These are phyloP conservation scores for Erigeron canadensis DNA, from an alignment of 129 eudicot species.

Conservation along the genomic window DNA sequence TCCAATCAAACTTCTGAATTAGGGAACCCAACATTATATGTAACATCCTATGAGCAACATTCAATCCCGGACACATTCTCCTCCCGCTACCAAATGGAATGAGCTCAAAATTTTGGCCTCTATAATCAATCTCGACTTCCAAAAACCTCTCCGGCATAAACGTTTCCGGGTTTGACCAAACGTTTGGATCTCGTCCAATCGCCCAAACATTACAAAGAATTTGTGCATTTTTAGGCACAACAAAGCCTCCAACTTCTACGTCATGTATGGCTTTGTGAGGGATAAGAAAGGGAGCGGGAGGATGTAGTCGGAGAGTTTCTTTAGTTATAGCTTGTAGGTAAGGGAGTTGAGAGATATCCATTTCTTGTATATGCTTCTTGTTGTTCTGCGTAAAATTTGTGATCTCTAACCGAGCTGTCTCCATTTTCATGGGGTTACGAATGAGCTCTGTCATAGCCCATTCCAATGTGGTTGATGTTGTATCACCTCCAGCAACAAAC, in stretches of 20 bases:
- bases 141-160: background rate
- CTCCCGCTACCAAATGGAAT: too few relatives aligned
- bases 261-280: background rate
- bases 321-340: background rate
- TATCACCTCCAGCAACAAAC: constrained; percentile 32
- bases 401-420: constrained; percentile 21
- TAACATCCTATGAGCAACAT: too few relatives aligned
- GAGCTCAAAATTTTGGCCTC: too few relatives aligned
- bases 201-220: background rate
- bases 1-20: too few relatives aligned
- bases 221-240: background rate
- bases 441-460: background rate
- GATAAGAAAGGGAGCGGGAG: background rate
- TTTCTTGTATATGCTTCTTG: background rate
- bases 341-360: background rate
- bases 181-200: background rate
- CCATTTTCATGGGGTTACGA: constrained; percentile 19
- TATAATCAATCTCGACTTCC: background rate
- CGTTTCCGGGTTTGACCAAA: background rate
- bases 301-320: background rate
- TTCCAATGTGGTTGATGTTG: background rate
- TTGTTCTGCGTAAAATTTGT: constrained; percentile 11
- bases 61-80: too few relatives aligned
- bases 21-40: too few relatives aligned
- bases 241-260: background rate